Evolutionary conservation across 768 basidiomycete species (phyloP), one percentile per base, ranked within the genome.

Genomic region (Amanita molliuscula): DNA sequence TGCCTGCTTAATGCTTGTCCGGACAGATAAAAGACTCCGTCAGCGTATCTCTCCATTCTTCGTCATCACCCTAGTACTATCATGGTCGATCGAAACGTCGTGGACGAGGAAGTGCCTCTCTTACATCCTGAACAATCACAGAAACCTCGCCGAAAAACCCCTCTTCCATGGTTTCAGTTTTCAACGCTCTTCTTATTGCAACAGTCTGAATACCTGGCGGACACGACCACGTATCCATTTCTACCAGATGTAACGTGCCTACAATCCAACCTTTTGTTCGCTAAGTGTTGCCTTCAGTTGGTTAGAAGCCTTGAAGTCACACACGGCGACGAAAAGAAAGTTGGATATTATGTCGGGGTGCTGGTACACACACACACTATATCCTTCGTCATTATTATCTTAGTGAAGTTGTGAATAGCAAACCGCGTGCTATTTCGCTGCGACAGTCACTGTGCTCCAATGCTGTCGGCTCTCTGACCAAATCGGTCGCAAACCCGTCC

Each of bases 401-500:
- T 10, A 31, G 13, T 13, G 11, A 31, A 13, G 13, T 31, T 31
- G 4, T 31, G 31, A 31, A 21, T 51, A 89, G 87, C 79, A 86
- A 72, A 88, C 88, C 0, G 57, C 85, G 13, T 88, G 87, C 64
- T 89, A 81, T 55, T 67, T 82, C n/a, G 80, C 83, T 0, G 81
- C 88, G 63, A 83, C 84, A 0, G 61, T 77, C 46, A 85, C 82
- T 1, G 78, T 87, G 20, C 63, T 88, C 9, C 77, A 85, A 52
- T 88, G 84, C 84, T 81, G 82, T 60, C 75, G 81, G 11, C 48
- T 79, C 11, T 88, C 85, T 10, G 87, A 89, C 54, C 69, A 71
- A 31, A 62, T 88, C 37, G 88, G 88, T n/a, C 78, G 88, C 41
- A 87, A 82, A 55, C 85, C 87, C 0, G 78, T 89, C 20, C 76